Evolutionary conservation across 768 basidiomycete genomes (phyloP), one percentile per base, ranked within the genome.

Genomic region (Collybia mongolica): DNA sequence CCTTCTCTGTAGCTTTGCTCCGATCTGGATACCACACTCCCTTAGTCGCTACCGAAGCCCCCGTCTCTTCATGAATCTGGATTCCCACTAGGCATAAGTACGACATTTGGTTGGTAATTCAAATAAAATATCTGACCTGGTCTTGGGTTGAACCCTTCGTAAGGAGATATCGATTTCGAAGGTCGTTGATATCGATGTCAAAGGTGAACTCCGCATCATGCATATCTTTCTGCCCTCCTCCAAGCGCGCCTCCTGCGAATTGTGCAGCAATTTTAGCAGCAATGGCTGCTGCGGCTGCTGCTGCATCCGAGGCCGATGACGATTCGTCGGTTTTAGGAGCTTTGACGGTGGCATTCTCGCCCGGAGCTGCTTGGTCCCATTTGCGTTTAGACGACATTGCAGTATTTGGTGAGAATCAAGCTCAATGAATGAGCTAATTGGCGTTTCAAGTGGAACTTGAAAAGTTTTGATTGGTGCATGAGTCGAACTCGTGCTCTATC

Each of bases 1-100:
- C 94, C 64, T 84, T 92, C 54, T 95, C 91, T 12, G 89, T 92
- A 5, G 95, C 93, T 67, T 88, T 96, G 44, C 78, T 73, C 54
- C 91, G 79, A 74, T 98, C 96, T 0, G 96, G 96, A 61, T 97
- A 93, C 96, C 96, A 98, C 3, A 86, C 77, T 18, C 96, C 96
- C 72, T 94, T 93, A 20, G 96, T 98, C 48, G 86, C 85, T 29
- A 98, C 87, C 1, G 90, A 89, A 2, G 92, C 93, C 41, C 95
- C 95, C 0, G 96, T 97, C 42, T 97, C 87, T 49, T 90, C 87
- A 54, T 92, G 76, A 57, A 98, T 91, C 96, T 98, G 64, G 8
- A 32, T 26, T 7, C 24, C 5, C 32, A 14, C 7, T 35, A 6
- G 3, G 12, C 23, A 20, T 19, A 17, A 9, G 2, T 23, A 8